Base-by-base conservation (phyloP, 129 eudicot genomes). In the Chrysanthemum makinoi region DNA sequence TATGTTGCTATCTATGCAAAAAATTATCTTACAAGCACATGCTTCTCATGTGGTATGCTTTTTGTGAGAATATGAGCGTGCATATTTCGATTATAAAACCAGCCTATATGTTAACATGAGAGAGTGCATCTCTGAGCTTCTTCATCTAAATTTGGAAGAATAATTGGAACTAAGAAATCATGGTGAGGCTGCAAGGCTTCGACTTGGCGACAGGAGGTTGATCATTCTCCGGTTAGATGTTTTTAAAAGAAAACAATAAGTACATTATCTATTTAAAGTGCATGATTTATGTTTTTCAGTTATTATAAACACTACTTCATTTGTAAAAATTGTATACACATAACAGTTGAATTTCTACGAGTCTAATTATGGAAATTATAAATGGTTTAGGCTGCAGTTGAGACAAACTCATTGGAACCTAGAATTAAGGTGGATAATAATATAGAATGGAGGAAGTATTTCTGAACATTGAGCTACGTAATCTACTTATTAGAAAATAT, bases 121-220 rank as follows among this genome's bases (percentile, higher is more conserved):
- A 89, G 81, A 94, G 91, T 70, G 98, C 98, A 54, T 78, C n/a
- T 88, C 1, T n/a, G 98, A 94, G 82, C 91, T 94, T 72, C 93
- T 94, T 66, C 81, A 94, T 80, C 64, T 94, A 77, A 87, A 90
- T 71, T 84, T 94, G 51, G 83, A 83, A 79, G 98, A 94, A 83
- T 96, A 94, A 78, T 74, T 75, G 51, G 98, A 94, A 73, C 76
- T 94, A 22, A 87, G 84, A 66, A 80, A 82, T 75, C n/a, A n/a
- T n/a, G n/a, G n/a, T n/a, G n/a, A n/a, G 83, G 98, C 98, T 75
- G 97, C 98, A 63, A 58, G 85, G 47, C 91, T 85, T 62, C 90
- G 97, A 35, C 83, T 84, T 94, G 98, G 98, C 95, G 98, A 46
- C 88, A 75, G 18, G 74, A 94, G 97, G 98, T 69, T n/a, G 16